These are phyloP conservation scores for Thelonectria rubi DNA, from an alignment of 2,329 filamentous ascomycete species.

Conservation along the genomic window DNA sequence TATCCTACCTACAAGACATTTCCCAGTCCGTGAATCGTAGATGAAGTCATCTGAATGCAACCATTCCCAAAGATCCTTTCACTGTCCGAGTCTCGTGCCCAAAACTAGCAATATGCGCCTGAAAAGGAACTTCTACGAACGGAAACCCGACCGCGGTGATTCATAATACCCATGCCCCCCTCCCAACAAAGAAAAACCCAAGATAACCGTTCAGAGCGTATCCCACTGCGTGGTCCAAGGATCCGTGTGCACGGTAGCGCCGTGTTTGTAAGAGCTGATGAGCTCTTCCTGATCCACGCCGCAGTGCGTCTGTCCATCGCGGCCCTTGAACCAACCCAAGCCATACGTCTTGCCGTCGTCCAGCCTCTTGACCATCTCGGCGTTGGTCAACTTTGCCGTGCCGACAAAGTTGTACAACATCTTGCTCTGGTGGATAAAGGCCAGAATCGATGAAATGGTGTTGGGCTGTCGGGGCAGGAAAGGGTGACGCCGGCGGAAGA, in stretches of 20 bases:
- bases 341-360: slow-evolving; percentile 72
- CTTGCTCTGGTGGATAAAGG: slow-evolving; percentile 81
- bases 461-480: slow-evolving; percentile 82
- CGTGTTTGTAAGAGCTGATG: slow-evolving; percentile 71
- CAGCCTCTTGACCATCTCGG: slow-evolving; percentile 69
- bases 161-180: background rate
- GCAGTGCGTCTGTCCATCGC: slow-evolving; percentile 78
- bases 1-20: background rate
- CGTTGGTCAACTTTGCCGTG: slow-evolving; percentile 69
- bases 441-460: slow-evolving; percentile 78
- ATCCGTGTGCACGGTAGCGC: slow-evolving; percentile 57
- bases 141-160: background rate
- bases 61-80: background rate
- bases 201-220: slow-evolving; percentile 37
- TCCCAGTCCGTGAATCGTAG: slow-evolving; percentile 11
- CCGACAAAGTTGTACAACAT: slow-evolving; percentile 81
- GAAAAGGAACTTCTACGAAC: background rate
- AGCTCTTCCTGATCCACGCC: slow-evolving; percentile 82
- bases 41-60: slow-evolving; percentile 16
- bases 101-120: slow-evolving; percentile 3
- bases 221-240: slow-evolving; percentile 61
- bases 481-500: slow-evolving; percentile 69
- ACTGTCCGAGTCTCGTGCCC: background rate
- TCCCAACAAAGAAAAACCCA: slow-evolving; percentile 11
- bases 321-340: slow-evolving; percentile 78